Conservation (phyloP, 2,329 filamentous ascomycete genomes). For the Tolypocladium endophyticum region DNA sequence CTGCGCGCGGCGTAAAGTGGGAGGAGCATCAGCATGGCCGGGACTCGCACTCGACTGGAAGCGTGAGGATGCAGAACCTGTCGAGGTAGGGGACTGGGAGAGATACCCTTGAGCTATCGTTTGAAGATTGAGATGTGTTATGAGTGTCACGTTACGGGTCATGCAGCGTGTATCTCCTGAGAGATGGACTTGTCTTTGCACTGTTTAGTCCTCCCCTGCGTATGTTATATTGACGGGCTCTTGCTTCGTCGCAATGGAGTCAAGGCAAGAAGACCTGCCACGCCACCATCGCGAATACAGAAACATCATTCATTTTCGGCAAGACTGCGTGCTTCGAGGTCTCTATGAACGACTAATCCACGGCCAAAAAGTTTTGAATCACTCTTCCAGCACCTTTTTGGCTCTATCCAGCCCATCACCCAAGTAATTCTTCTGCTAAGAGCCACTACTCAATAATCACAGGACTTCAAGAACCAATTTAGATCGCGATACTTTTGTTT, state of each 20-base stretch:
- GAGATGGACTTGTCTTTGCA: neutral
- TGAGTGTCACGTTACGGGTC: no score
- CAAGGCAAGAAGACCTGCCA: neutral
- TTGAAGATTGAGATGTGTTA: neutral
- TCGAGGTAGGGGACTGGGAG: neutral
- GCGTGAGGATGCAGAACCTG: constrained; percentile 11
- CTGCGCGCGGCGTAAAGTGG: constrained; percentile 14
- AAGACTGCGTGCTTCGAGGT: neutral
- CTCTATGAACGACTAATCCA: neutral
- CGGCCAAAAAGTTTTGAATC: neutral
- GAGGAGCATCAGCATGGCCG: constrained; percentile 6
- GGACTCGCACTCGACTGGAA: constrained; percentile 9
- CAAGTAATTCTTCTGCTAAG: no score
- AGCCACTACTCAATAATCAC: no score
- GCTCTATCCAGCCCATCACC: no score
- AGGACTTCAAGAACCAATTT: no score
- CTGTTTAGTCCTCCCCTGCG: neutral
- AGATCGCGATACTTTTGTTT: no score
- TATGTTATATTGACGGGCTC: neutral
- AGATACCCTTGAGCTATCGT: neutral
- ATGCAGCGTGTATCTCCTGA: neutral
- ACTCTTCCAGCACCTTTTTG: neutral
- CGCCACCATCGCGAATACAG: neutral
- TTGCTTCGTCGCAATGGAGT: neutral
- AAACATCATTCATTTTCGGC: neutral